Percentiles rank a stretch among this genome's conserved stretches.
phyloP scores from a whole-genome alignment of 2,329 filamentous ascomycete species.

The Ophiostoma fasciatum region DNA sequence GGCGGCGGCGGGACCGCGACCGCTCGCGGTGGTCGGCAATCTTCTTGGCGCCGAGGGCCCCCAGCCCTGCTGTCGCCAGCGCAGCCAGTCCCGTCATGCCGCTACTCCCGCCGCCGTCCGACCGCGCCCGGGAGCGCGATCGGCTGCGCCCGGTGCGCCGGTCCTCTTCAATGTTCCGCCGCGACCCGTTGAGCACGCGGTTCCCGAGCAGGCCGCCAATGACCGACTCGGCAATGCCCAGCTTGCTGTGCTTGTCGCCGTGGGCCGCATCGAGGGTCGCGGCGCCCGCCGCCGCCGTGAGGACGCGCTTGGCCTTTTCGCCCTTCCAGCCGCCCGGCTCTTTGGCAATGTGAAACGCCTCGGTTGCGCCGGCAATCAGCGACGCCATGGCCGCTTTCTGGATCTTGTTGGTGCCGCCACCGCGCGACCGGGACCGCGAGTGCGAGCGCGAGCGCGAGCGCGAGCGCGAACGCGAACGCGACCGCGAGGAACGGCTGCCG shows the following conservation, averaged over 20 bases:
- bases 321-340: slow-evolving; percentile 82
- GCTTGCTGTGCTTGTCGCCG: slow-evolving; percentile 61
- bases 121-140: slow-evolving; percentile 51
- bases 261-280: slow-evolving; percentile 72
- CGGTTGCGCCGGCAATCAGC: slow-evolving; percentile 74
- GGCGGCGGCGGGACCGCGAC: slow-evolving; percentile 40
- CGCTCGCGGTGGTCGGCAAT: slow-evolving; percentile 31
- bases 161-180: slow-evolving; percentile 49
- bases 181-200: slow-evolving; percentile 68
- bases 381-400: slow-evolving; percentile 86
- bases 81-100: slow-evolving; percentile 42
- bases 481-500: slow-evolving; percentile 14
- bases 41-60: slow-evolving; percentile 48
- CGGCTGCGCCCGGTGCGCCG: slow-evolving; percentile 46
- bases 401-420: slow-evolving; percentile 41
- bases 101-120: slow-evolving; percentile 25
- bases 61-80: slow-evolving; percentile 46
- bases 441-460: slow-evolving; percentile 22
- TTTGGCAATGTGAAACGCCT: slow-evolving; percentile 82
- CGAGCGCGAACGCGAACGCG: slow-evolving; percentile 39
- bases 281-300: slow-evolving; percentile 75
- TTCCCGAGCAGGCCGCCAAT: slow-evolving; percentile 79
- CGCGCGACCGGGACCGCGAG: not conserved
- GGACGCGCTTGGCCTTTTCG: slow-evolving; percentile 78
- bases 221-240: slow-evolving; percentile 73